These are phyloP conservation scores for Xeromyces bisporus DNA, from an alignment of 495 filamentous ascomycete genomes.

Conservation along the genomic window DNA sequence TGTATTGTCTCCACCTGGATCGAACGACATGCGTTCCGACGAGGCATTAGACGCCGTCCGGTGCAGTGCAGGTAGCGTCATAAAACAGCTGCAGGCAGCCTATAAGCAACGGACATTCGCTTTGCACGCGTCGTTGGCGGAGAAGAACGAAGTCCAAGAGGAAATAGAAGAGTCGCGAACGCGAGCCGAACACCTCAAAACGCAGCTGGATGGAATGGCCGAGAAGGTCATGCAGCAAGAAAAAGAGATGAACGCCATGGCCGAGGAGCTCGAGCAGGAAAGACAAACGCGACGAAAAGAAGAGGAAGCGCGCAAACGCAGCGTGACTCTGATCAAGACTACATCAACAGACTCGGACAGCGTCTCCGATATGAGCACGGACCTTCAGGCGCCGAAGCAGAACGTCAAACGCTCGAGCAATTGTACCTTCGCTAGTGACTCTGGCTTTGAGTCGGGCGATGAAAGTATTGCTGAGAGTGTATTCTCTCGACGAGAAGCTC, in stretches of 20 bases:
- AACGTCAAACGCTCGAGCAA: conserved; percentile 35
- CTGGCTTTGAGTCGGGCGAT: conserved; percentile 36
- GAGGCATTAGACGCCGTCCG: conserved; percentile 56
- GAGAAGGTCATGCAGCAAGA: conserved; percentile 50
- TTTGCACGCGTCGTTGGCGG: conserved; percentile 41
- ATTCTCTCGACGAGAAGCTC: conserved; percentile 42
- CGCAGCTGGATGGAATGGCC: conserved; percentile 64
- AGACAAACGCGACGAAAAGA: conserved; percentile 36
- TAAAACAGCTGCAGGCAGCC: conserved; percentile 49
- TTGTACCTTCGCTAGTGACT: conserved; percentile 33
- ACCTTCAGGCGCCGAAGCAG: conserved; percentile 31
- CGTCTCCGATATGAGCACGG: conserved; percentile 35
- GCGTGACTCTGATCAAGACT: conserved; percentile 15
- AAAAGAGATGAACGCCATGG: conserved; percentile 41
- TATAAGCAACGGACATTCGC: conserved; percentile 46
- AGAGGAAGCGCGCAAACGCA: conserved; percentile 30
- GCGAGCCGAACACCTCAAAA: conserved; percentile 44
- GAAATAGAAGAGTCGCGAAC: conserved; percentile 64
- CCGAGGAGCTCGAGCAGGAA: conserved; percentile 46
- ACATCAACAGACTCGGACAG: conserved; percentile 18
- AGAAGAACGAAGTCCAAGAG: conserved; percentile 47
- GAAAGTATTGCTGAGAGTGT: conserved; percentile 44
- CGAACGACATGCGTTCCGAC: conserved; percentile 38
- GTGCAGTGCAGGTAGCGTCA: conserved; percentile 45
- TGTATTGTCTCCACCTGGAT: conserved; percentile 42